These are phyloP conservation scores for Xylaria acuta DNA, from an alignment of 495 filamentous ascomycete genomes.

Conservation along the genomic window DNA sequence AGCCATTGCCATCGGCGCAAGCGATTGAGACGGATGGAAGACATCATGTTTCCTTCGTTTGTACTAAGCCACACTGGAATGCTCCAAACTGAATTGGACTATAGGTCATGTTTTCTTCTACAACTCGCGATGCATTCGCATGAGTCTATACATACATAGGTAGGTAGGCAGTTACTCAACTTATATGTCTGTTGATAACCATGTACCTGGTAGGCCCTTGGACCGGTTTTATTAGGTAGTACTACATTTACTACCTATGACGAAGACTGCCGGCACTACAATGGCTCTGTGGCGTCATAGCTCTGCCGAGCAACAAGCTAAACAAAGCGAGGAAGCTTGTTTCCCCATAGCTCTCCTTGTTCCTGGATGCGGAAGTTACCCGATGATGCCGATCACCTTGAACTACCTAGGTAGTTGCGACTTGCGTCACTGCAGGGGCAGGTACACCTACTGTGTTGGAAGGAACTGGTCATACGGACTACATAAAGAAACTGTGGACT, in stretches of 20 bases:
- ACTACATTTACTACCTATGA: not conserved
- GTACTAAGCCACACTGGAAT: not conserved
- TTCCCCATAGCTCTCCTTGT: conserved; percentile 7
- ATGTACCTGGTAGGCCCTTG: too few relatives aligned
- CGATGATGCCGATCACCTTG: not conserved
- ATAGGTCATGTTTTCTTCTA: not conserved
- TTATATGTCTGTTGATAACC: not conserved
- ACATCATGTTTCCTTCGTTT: not conserved
- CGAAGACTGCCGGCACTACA: not conserved
- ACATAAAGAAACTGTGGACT: too few relatives aligned
- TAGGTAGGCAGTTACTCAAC: too few relatives aligned
- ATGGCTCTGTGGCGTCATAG: conserved; percentile 15
- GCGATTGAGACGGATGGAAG: not conserved
- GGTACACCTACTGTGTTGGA: too few relatives aligned
- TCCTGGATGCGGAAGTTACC: conserved; percentile 18
- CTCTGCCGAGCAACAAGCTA: conserved; percentile 13
- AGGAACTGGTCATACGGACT: too few relatives aligned
- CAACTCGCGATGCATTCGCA: not conserved
- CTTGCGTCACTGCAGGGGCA: not conserved
- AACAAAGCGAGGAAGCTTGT: conserved; percentile 4
- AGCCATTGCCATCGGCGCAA: conserved; percentile 15
- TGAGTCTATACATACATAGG: too few relatives aligned
- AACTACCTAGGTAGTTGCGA: not conserved
- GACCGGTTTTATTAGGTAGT: not conserved
- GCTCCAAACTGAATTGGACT: not conserved